Evolutionary conservation across 2,329 filamentous ascomycete species (phyloP).

Genomic region (Chaetomium olivaceum): DNA sequence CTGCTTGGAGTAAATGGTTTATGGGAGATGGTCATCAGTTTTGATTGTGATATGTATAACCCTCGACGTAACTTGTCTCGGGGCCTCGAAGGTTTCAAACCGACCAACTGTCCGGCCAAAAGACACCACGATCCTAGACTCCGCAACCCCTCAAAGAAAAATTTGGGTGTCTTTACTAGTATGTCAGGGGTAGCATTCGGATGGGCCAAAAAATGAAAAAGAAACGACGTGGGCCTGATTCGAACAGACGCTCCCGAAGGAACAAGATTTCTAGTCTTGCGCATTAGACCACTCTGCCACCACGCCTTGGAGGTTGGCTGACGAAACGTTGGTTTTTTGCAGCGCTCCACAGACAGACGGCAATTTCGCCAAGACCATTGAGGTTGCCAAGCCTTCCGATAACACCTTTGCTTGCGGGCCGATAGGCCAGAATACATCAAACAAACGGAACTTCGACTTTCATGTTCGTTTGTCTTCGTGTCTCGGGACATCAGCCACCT

Average conservation of each 20-base stretch:
- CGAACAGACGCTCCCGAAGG: constrained; percentile 34
- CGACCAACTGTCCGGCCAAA: not conserved
- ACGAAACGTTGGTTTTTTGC: not conserved
- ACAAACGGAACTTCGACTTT: not conserved
- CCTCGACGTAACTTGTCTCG: too few relatives aligned
- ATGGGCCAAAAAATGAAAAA: constrained; percentile 7
- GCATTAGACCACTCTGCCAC: constrained; percentile 35
- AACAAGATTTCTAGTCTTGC: constrained; percentile 35
- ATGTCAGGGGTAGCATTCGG: not conserved
- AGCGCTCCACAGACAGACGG: not conserved
- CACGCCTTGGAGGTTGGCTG: constrained; percentile 21
- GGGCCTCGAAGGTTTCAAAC: not conserved
- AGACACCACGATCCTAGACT: not conserved
- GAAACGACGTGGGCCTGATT: constrained; percentile 33
- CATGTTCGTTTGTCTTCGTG: not conserved
- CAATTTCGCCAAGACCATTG: not conserved
- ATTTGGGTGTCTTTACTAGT: not conserved
- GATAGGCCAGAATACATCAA: constrained; percentile 1
- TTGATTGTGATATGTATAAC: too few relatives aligned
- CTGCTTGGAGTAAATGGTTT: too few relatives aligned
- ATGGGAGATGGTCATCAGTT: too few relatives aligned
- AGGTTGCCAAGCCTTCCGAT: not conserved
- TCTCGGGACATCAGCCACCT: not conserved
- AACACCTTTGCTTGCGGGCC: not conserved
- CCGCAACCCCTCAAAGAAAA: not conserved